Conservation (phyloP, 768 basidiomycete species). For the Lenzites betulinus region DNA sequence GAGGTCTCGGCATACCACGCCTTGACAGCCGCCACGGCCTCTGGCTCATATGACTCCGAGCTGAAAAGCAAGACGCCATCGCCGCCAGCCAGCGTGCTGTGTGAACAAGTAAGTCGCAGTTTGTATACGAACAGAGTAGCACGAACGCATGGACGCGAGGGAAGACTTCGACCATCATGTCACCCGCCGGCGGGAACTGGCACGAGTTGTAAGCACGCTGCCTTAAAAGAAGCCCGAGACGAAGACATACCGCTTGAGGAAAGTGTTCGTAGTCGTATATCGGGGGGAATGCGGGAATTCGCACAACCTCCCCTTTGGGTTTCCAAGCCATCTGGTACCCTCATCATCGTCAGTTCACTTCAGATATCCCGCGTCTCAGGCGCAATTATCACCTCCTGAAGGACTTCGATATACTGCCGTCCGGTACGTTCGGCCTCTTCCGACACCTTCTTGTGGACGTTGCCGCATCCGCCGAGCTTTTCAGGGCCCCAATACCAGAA, state of each 20-base stretch:
- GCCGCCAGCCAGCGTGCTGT: neutral
- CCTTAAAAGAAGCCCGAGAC: neutral
- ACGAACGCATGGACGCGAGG: constrained; percentile 12
- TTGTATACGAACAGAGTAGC: neutral
- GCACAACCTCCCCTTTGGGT: constrained; percentile 10
- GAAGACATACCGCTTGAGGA: neutral
- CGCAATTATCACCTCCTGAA: neutral
- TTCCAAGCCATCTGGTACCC: neutral
- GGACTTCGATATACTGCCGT: neutral
- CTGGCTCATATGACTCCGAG: constrained; percentile 14
- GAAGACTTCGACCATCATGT: neutral
- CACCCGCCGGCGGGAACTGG: neutral
- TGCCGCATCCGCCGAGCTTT: constrained; percentile 14
- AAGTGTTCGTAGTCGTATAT: constrained; percentile 26
- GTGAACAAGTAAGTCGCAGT: too few species aligned
- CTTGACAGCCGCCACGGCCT: neutral
- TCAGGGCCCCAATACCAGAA: constrained; percentile 15
- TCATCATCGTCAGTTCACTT: neutral
- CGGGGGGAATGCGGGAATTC: constrained; percentile 22
- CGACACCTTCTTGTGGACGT: constrained; percentile 11
- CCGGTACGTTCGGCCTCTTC: constrained; percentile 9
- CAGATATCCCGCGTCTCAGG: neutral
- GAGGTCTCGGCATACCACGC: constrained; percentile 8
- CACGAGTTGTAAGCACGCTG: neutral
- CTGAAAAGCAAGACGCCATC: constrained; percentile 14